These are phyloP conservation scores for Ceriops zippeliana DNA, from an alignment of 345 rosid species.

Conservation along the genomic window DNA sequence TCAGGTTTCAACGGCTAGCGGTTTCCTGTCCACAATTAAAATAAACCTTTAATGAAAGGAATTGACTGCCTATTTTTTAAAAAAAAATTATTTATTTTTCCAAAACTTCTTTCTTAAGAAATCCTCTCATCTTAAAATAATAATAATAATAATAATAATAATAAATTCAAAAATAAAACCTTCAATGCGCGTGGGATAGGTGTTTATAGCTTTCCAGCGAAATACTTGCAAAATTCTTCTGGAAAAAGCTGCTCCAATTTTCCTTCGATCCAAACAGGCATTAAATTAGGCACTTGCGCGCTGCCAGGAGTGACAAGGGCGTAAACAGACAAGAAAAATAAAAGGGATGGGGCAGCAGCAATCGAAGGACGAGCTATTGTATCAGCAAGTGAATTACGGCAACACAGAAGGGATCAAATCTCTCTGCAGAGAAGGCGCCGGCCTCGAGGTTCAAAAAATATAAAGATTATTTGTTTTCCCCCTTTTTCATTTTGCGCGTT, in stretches of 20 bases:
- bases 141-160: no score
- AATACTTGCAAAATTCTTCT: neutral
- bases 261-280: neutral
- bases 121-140: neutral
- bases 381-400: conserved; percentile 72
- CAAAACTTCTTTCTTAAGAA: conserved; percentile 8
- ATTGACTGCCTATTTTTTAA: neutral
- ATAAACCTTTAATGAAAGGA: neutral
- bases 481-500: neutral
- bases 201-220: neutral
- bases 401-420: conserved; percentile 74
- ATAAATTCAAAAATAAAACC: neutral
- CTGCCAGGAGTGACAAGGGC: neutral
- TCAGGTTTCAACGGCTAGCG: neutral
- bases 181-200: neutral
- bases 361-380: conserved; percentile 86
- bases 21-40: neutral
- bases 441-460: conserved; percentile 65
- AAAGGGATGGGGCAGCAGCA: conserved; percentile 82
- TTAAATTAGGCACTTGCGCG: neutral
- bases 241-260: conserved; percentile 4
- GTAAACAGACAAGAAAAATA: neutral
- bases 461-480: neutral
- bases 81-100: neutral
- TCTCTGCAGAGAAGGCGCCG: conserved; percentile 74